Evolutionary conservation across 2,329 filamentous ascomycete genomes (phyloP).

Genomic region (Aspergillus novofumigatus): DNA sequence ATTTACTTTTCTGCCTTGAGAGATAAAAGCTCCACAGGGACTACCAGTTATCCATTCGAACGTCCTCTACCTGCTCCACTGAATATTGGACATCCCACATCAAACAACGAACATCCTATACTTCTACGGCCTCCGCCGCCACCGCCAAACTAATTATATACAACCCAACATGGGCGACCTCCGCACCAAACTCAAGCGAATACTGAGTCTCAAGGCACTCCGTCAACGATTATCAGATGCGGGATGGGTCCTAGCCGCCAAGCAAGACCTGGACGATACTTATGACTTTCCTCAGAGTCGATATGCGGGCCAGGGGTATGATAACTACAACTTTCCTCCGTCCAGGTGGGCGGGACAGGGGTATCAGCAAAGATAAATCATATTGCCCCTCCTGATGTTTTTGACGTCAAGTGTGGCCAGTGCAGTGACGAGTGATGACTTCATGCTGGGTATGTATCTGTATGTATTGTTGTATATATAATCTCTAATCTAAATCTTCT

Average conservation of each 20-base stretch:
- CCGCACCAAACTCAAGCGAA: neutral
- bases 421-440: neutral
- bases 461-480: neutral
- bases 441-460: neutral
- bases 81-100: neutral
- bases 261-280: constrained; percentile 15
- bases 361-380: neutral
- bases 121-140: neutral
- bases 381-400: neutral
- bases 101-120: too few relatives aligned
- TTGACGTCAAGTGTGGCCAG: neutral
- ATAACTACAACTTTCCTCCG: constrained; percentile 18
- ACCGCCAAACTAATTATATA: neutral
- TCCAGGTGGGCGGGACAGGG: constrained; percentile 16
- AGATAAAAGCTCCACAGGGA: neutral
- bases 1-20: neutral
- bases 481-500: neutral
- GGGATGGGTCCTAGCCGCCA: constrained; percentile 14
- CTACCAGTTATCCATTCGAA: neutral
- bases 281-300: constrained; percentile 19
- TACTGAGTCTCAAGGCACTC: neutral
- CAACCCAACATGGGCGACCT: neutral
- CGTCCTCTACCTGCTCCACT: neutral
- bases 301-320: constrained; percentile 13
- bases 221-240: neutral